A percentile compares a stretch with the other conserved stretches of the same genome.
Evolutionary conservation across 2,329 filamentous ascomycete genomes (phyloP).

Genomic region (Colletotrichum caudatum): DNA sequence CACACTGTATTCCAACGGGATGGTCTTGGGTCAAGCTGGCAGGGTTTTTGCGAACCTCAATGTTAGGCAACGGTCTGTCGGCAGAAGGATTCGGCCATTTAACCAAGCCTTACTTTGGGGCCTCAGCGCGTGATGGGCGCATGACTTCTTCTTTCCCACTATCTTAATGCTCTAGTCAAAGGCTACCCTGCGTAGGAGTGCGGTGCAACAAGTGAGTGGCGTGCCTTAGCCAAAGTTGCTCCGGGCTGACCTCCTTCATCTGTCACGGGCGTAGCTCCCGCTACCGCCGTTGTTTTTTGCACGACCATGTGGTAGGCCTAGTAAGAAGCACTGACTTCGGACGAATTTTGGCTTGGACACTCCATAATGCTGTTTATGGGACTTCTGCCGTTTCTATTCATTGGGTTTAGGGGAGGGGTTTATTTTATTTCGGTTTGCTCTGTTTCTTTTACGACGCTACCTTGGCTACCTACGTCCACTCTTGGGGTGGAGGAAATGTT

Average conservation of each 20-base stretch:
- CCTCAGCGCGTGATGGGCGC: neutral
- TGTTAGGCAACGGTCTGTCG: neutral
- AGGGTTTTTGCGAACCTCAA: neutral
- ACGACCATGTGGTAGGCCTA: constrained; percentile 44
- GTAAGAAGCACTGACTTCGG: neutral
- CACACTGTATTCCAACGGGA: neutral
- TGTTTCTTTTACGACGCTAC: neutral
- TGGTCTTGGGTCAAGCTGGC: neutral
- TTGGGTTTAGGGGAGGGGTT: no score
- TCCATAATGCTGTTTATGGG: neutral
- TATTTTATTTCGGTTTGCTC: neutral
- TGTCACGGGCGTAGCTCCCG: constrained; percentile 19
- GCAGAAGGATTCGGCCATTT: neutral
- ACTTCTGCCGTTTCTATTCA: neutral
- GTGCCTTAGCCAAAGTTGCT: neutral
- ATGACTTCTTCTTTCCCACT: neutral
- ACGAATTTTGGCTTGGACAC: constrained; percentile 31
- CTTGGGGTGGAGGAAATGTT: neutral
- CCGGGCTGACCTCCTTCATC: neutral
- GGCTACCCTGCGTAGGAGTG: neutral
- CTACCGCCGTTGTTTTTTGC: constrained; percentile 24
- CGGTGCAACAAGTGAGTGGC: neutral
- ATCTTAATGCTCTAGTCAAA: neutral
- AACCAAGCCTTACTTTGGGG: no score
- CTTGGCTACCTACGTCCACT: no score